Evolutionary conservation across 352 stramenopile species (phyloP), one percentile per base, ranked within the genome.

Genomic region (Phytophthora chlamydospora): DNA sequence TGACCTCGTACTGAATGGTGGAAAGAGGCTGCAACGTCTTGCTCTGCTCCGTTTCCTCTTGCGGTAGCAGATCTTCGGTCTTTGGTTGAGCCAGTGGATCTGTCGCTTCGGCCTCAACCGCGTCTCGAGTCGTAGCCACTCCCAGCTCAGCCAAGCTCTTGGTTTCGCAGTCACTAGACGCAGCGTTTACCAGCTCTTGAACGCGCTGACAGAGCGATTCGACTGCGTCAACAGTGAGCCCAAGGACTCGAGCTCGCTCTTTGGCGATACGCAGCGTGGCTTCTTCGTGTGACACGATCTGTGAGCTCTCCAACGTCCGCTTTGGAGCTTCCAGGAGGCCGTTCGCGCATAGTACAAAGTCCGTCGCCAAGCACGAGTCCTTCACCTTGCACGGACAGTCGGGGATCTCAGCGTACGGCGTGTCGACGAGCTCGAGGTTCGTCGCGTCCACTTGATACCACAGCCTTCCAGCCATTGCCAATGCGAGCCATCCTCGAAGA

Each of bases 391-490:
- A 85, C 4, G 72, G 63, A 39, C 76, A 82, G 7, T 68, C 64
- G 2, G 66, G 61, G 7, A 88, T 68, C 2, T 79, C 33, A 0
- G 68, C 58, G 56, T 88, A 88, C 32, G 62, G 61, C 2, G 66
- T 72, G 16, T 68, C 49, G 13, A 85, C 53, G 31, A 73, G 55
- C 4, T 77, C 62, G 13, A 88, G 54, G 33, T 62, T 42, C 9
- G 52, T 50, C 6, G 59, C 44, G 17, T 77, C 71, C 3, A 85
- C 73, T 46, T 84, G 67, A 45, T 87, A 87, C 77, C 77, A 87
- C 4, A 88, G 70, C 5, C 73, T 60, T n/a, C 78, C 78, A 6
- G 73, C 75, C 70, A 85, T 80, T 1, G 58, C 71, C n/a, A 85
- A 36, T 12, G 62, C 58, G 6, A 87, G 41, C 77, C 78, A 88